Evolutionary conservation across 306 rosid genomes (phyloP).

Genomic region (Acacia acuminata): DNA sequence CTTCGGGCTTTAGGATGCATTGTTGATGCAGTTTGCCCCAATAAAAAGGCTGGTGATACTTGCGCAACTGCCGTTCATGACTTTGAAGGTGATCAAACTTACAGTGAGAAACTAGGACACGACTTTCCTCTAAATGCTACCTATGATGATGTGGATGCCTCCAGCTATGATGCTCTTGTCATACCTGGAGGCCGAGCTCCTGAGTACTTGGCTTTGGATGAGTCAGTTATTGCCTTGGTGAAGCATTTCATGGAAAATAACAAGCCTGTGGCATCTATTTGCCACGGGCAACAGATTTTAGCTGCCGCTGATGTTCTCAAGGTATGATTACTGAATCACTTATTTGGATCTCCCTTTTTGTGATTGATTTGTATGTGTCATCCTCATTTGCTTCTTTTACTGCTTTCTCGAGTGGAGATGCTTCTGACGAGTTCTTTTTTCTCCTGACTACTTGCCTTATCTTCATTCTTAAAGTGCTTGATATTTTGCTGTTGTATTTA

Average conservation of each 20-base stretch:
- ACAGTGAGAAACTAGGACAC: slow-evolving; percentile 68
- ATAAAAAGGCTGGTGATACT: slow-evolving; percentile 59
- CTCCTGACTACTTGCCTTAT: neutral
- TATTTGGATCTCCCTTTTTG: neutral
- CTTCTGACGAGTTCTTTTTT: neutral
- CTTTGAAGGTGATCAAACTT: slow-evolving; percentile 77
- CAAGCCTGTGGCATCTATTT: slow-evolving; percentile 34
- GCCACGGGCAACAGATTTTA: slow-evolving; percentile 64
- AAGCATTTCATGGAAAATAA: slow-evolving; percentile 31
- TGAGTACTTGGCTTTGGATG: slow-evolving; percentile 32
- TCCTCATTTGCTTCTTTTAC: neutral
- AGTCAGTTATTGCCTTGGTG: slow-evolving; percentile 28
- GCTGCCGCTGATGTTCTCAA: slow-evolving; percentile 67
- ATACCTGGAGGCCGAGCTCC: slow-evolving; percentile 32
- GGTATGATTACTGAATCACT: slow-evolving; percentile 39
- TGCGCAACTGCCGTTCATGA: slow-evolving; percentile 77
- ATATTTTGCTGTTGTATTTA: neutral
- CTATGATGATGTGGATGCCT: slow-evolving; percentile 48
- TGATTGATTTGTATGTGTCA: neutral
- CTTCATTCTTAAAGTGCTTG: neutral
- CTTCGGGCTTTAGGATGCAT: slow-evolving; percentile 73
- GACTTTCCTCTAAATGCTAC: slow-evolving; percentile 50
- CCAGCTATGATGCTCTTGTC: slow-evolving; percentile 48
- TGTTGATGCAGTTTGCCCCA: slow-evolving; percentile 70
- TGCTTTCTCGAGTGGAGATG: neutral